Conservation (phyloP, 257 asterid species). For the Forsythia suspensa region DNA sequence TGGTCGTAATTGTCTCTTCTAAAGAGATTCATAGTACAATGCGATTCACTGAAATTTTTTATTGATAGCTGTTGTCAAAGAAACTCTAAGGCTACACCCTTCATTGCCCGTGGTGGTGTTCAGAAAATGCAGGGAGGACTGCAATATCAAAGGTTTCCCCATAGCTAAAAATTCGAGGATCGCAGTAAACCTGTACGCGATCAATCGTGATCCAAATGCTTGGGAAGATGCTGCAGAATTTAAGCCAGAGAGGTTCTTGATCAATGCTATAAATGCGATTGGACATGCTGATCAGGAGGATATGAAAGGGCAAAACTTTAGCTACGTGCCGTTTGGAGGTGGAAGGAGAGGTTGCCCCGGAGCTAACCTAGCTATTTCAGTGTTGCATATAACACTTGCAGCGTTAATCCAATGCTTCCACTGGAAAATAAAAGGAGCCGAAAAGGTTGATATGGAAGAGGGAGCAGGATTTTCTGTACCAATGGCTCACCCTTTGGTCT, state of each 20-base stretch:
- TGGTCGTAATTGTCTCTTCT: neutral
- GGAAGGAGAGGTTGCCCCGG: conserved; percentile 34
- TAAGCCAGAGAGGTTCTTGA: conserved; percentile 22
- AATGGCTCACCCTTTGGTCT: conserved; percentile 30
- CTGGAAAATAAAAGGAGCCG: conserved; percentile 26
- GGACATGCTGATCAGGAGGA: conserved; percentile 14
- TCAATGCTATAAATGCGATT: neutral
- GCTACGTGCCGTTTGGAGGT: conserved; percentile 32
- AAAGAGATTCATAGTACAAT: neutral
- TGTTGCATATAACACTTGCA: conserved; percentile 24
- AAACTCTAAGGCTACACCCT: conserved; percentile 20
- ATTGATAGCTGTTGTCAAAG: conserved; percentile 29
- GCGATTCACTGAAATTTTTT: neutral
- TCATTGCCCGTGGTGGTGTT: conserved; percentile 15
- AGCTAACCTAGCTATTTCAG: neutral
- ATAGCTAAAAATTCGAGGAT: conserved; percentile 18
- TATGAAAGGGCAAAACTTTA: conserved; percentile 25
- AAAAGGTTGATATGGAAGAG: conserved; percentile 26
- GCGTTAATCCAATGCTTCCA: conserved; percentile 31
- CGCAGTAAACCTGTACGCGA: conserved; percentile 5
- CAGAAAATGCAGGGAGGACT: conserved; percentile 30
- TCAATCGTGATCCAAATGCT: conserved; percentile 22
- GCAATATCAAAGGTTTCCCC: conserved; percentile 22
- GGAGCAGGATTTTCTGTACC: conserved; percentile 26
- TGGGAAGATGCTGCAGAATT: conserved; percentile 26